Percentiles rank a stretch among this genome's conserved stretches.
These are phyloP conservation scores for Suillus ampliporus DNA, from an alignment of 768 basidiomycete genomes.

Conservation along the genomic window DNA sequence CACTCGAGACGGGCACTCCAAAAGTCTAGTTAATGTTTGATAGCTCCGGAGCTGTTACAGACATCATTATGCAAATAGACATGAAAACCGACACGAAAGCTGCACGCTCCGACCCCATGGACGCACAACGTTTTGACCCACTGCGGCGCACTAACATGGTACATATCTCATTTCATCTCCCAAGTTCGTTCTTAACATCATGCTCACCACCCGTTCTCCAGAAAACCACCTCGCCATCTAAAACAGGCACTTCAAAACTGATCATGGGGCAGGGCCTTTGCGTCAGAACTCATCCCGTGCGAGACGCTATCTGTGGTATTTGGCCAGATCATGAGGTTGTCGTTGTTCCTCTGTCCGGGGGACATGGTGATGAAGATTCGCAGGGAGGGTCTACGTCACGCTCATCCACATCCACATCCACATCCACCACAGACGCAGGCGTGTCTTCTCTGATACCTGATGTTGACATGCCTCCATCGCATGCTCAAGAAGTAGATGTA, in stretches of 20 bases:
- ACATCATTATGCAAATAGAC: too few species aligned
- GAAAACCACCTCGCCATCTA: conserved; percentile 23
- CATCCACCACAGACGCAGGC: conserved; percentile 9
- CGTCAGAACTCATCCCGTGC: conserved; percentile 10
- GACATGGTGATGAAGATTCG: conserved; percentile 5
- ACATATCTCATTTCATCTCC: conserved; percentile 19
- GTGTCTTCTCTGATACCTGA: conserved; percentile 12
- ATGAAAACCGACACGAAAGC: too few species aligned
- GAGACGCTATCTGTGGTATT: conserved; percentile 31
- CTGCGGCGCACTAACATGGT: conserved; percentile 22
- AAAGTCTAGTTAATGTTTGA: too few species aligned
- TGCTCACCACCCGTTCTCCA: conserved; percentile 24
- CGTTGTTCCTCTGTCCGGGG: conserved; percentile 30
- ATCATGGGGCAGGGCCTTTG: conserved; percentile 37
- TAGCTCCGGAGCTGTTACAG: too few species aligned
- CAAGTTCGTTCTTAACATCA: conserved; percentile 21
- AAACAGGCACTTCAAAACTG: conserved; percentile 17
- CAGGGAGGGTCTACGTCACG: background rate
- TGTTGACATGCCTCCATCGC: conserved; percentile 10
- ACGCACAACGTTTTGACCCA: too few species aligned
- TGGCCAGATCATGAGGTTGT: conserved; percentile 42
- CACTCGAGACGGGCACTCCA: too few species aligned
- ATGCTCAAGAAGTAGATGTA: conserved; percentile 28
- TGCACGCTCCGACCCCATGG: too few species aligned
- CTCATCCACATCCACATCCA: background rate